Conservation (phyloP, 345 rosid genomes). For the Aquilaria malaccensis region DNA sequence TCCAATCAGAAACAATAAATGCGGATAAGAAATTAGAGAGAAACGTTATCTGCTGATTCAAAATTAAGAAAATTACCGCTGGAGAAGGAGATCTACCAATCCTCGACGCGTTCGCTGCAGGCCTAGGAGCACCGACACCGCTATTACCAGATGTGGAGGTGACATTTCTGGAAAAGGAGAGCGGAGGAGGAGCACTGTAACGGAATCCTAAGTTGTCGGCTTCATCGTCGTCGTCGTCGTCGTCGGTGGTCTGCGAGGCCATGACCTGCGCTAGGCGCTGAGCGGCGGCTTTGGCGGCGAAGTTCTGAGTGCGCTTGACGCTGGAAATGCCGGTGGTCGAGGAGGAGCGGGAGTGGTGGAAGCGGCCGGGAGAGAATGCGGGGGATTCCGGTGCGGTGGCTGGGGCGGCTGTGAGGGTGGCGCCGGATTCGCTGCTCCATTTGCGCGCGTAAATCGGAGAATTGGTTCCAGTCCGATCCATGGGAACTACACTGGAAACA, state of each 20-base stretch:
- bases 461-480: constrained; percentile 74
- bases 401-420: constrained; percentile 33
- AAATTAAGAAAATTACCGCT: constrained; percentile 36
- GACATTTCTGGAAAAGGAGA: constrained; percentile 50
- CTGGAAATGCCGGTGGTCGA: constrained; percentile 66
- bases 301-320: constrained; percentile 83
- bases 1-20: not conserved
- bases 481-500: constrained; percentile 7
- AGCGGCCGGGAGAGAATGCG: constrained; percentile 54
- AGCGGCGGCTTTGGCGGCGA: constrained; percentile 97
- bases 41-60: not conserved
- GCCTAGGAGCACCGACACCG: constrained; percentile 6
- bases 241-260: constrained; percentile 94
- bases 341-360: constrained; percentile 57
- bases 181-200: constrained; percentile 80
- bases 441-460: constrained; percentile 70
- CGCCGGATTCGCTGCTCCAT: constrained; percentile 59
- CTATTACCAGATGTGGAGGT: constrained; percentile 6
- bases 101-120: constrained; percentile 35
- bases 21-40: not conserved
- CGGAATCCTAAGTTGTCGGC: constrained; percentile 77
- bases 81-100: constrained; percentile 86
- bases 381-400: constrained; percentile 32
- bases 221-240: constrained; percentile 58
- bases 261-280: constrained; percentile 97